Evolutionary conservation across 2,329 filamentous ascomycete species (phyloP).

Genomic region (Fusarium acutatum): DNA sequence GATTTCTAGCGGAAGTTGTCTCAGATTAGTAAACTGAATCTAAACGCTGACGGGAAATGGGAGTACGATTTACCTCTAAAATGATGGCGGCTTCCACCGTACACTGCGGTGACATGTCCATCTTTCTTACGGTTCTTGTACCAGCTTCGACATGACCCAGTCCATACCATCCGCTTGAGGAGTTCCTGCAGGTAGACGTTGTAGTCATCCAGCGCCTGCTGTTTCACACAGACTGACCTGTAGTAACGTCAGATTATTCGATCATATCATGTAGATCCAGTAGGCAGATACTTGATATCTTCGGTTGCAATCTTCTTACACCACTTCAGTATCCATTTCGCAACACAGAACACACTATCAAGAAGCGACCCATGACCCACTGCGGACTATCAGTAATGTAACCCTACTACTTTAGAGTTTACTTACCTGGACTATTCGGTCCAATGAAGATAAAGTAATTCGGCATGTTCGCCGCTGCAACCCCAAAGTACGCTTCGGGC

Average conservation of each 20-base stretch:
- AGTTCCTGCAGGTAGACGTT: slow-evolving; percentile 12
- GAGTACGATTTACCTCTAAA: not conserved
- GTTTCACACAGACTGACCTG: not conserved
- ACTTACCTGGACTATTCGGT: not conserved
- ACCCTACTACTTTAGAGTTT: not conserved
- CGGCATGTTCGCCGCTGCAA: not conserved
- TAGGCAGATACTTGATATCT: not conserved
- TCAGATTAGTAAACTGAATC: rapidly evolving
- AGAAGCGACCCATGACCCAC: not conserved
- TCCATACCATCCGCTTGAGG: slow-evolving; percentile 8
- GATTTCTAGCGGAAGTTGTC: not conserved
- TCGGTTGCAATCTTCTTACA: not conserved
- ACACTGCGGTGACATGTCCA: not conserved
- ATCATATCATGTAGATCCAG: not conserved
- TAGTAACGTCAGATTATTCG: rapidly evolving
- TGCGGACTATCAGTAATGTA: not conserved
- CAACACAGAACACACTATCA: not conserved
- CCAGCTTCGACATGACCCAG: not conserved
- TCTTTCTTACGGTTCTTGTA: slow-evolving; percentile 1
- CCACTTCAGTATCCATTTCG: not conserved
- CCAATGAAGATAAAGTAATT: not conserved
- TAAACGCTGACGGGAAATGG: rapidly evolving
- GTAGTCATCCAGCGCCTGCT: slow-evolving; percentile 2
- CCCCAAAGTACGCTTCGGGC: slow-evolving; percentile 10
- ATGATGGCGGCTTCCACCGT: not conserved